phyloP scores from a whole-genome alignment of 768 basidiomycete species.

The Ephemerocybe angulata region DNA sequence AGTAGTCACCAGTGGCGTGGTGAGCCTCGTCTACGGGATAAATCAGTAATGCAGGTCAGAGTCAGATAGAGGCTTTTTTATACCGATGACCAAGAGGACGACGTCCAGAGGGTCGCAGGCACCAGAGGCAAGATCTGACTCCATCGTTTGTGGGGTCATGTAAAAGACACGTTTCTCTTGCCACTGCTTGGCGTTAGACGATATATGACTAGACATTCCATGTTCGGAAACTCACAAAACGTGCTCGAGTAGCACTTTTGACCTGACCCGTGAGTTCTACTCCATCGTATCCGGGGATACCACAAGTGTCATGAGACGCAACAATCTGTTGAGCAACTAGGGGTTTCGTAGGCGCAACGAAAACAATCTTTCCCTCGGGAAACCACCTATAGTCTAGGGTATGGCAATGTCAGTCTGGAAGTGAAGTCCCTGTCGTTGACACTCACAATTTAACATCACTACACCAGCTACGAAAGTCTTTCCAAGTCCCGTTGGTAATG shows the following conservation, averaged over 20 bases:
- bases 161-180: conserved; percentile 82
- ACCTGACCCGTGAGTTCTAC: conserved; percentile 84
- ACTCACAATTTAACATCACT: conserved; percentile 88
- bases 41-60: not conserved
- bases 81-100: conserved; percentile 85
- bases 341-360: conserved; percentile 95
- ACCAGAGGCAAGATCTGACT: conserved; percentile 76
- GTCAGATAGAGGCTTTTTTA: conserved; percentile 12
- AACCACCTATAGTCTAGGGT: conserved; percentile 84
- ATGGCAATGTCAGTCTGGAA: conserved; percentile 5
- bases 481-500: conserved; percentile 92
- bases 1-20: conserved; percentile 88
- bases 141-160: conserved; percentile 93
- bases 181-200: conserved; percentile 48
- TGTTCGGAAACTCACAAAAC: conserved; percentile 46
- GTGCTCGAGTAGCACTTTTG: conserved; percentile 46
- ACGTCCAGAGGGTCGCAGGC: conserved; percentile 78
- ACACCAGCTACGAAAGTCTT: conserved; percentile 98
- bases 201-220: not conserved
- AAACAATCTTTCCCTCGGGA: conserved; percentile 87
- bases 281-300: conserved; percentile 85
- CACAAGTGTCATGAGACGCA: conserved; percentile 90
- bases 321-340: conserved; percentile 93
- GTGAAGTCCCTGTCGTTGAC: not conserved
- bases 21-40: conserved; percentile 81